A percentile compares a stretch with the other conserved stretches of the same genome.
phyloP scores from a whole-genome alignment of 1,284 basidiomycete species.

The Malassezia obtusa region DNA sequence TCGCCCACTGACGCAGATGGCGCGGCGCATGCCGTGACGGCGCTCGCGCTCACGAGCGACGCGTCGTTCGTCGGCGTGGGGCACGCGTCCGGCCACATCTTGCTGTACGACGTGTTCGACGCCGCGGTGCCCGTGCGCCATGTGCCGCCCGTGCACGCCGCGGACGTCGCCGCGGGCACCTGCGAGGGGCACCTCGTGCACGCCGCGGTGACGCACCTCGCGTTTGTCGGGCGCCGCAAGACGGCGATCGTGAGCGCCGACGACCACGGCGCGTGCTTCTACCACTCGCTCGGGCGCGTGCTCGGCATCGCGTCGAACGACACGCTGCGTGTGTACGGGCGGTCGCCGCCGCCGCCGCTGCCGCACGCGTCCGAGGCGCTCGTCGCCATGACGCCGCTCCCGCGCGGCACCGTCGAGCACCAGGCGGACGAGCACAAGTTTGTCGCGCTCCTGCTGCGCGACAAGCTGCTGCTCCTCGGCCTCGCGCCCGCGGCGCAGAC shows the following conservation, averaged over 20 bases:
- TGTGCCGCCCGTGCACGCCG: conserved; percentile 62
- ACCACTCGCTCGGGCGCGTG: conserved; percentile 86
- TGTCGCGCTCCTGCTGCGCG: conserved; percentile 74
- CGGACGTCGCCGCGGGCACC: conserved; percentile 64
- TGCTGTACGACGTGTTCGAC: conserved; percentile 70
- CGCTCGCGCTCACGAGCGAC: conserved; percentile 81
- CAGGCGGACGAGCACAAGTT: conserved; percentile 73
- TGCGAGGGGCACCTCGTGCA: conserved; percentile 84
- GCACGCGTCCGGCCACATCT: conserved; percentile 72
- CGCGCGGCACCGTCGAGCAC: conserved; percentile 67
- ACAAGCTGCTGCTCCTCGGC: conserved; percentile 84
- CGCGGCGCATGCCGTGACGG: conserved; percentile 61
- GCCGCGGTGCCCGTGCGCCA: conserved; percentile 57
- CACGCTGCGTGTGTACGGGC: conserved; percentile 82
- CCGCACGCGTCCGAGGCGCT: conserved; percentile 51
- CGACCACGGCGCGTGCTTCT: conserved; percentile 82
- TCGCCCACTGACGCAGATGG: conserved; percentile 2
- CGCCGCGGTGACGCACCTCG: conserved; percentile 74
- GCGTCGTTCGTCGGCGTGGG: conserved; percentile 86
- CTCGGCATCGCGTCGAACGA: conserved; percentile 92
- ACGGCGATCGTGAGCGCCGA: conserved; percentile 89
- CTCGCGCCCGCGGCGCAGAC: conserved; percentile 83
- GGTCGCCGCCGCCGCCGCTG: conserved; percentile 51
- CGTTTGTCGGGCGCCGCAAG: conserved; percentile 84
- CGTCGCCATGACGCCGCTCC: conserved; percentile 69